Base-by-base conservation (phyloP, 768 basidiomycete species). In the Suillus discolor region DNA sequence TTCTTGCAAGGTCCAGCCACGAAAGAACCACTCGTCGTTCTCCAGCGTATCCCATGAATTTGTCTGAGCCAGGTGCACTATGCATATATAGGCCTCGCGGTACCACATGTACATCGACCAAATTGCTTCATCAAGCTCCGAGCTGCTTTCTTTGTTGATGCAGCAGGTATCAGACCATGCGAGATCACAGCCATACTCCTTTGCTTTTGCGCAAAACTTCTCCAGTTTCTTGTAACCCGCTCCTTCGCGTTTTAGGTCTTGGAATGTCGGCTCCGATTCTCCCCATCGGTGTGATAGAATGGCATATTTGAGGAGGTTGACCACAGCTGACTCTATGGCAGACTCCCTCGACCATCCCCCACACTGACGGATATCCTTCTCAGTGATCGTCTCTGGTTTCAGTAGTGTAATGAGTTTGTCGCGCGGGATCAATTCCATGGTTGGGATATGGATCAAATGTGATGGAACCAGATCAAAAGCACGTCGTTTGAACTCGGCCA, bases 81-180 rank as follows among this genome's bases (percentile, higher is more conserved):
- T 45, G 57, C 69, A 70, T 41, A 70, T 41, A 38, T 69, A 34
- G 20, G 69, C 65, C 42, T 69, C 60, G 20, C 59, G 61, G 31
- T 70, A 70, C 69, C 69, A 70, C n/a, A 13, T 47, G 38, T 62
- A 70, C 69, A 70, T 70, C 13, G 69, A 69, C 7, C 62, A 62
- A 20, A 70, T 66, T 47, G 69, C 65, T 36, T 70, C 69, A 13
- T 66, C 62, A 13, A 70, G 63, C 39, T 70, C 69, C 6, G 69
- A 51, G 38, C 69, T 70, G 44, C 69, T 70, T 36, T 45, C 28
- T 6, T 65, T 69, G 62, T 70, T 62, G 18, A 69, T 66, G 45
- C 69, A 70, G 23, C 57, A 65, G 6, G 68, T 69, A n/a, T 68
- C 68, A 13, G 59, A 47, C 68, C 67, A 69, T 51, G 44, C 68